Evolutionary conservation across 306 rosid genomes (phyloP), one percentile per base, ranked within the genome.

Genomic region (Echinosophora koreensis): DNA sequence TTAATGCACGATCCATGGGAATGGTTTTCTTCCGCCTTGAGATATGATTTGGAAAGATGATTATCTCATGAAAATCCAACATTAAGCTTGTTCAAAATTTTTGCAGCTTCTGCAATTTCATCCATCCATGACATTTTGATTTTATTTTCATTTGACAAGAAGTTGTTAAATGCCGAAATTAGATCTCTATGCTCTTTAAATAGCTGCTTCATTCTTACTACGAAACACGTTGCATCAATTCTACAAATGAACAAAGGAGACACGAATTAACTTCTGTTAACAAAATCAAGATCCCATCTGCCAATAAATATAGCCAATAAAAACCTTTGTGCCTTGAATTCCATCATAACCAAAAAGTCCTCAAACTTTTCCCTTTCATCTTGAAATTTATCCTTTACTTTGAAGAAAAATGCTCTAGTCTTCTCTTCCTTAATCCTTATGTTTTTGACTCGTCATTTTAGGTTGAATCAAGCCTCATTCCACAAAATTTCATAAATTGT

Each of bases 81-180:
- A 22, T 22, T 1, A 22, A 95, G 92, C 85, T 89, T 95, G 91
- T 89, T 89, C 65, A 95, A 97, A 77, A 92, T 92, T 85, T 86
- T 92, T 80, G 90, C 92, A 37, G 98, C 98, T 82, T 95, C 97
- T 56, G 88, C 93, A 87, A 92, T 22, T 22, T 22, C 88, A 2
- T 82, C 92, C 63, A 85, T 88, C 37, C 3, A 34, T 34, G 37
- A 30, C 34, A 69, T 15, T 5, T 5, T 83, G 72, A 92, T 92
- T 80, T 90, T 87, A 84, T 67, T 87, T 77, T 90, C 92, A 60
- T 87, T 87, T 2, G 97, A 92, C 90, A 92, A 83, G 87, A 90
- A 92, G 28, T 87, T 83, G 84, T 92, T 92, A 78, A 92, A 88
- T 51, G 91, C 97, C 86, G 85, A 81, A 49, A 92, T 92, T 47